These are phyloP conservation scores for Quercus robur DNA, from an alignment of 306 rosid genomes.

Conservation along the genomic window DNA sequence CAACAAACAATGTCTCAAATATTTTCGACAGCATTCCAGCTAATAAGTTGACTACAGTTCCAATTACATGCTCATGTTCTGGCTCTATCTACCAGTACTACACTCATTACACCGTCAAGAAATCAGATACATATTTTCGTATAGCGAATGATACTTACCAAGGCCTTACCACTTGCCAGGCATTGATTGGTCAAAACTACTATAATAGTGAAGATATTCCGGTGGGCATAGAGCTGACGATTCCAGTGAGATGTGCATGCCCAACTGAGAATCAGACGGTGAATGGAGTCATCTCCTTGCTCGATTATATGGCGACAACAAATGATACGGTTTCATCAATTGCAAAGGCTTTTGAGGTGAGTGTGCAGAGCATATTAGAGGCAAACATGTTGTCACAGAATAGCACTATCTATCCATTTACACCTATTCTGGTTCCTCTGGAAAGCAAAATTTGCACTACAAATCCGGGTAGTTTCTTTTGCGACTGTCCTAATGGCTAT, in stretches of 20 bases:
- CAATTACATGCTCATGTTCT: conserved; percentile 43
- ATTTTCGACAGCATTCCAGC: conserved; percentile 24
- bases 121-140: conserved; percentile 25
- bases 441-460: conserved; percentile 20
- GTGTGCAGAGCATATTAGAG: conserved; percentile 26
- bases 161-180: conserved; percentile 57
- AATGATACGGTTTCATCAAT: conserved; percentile 31
- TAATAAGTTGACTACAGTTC: conserved; percentile 36
- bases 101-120: conserved; percentile 19
- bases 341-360: conserved; percentile 37
- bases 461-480: conserved; percentile 9
- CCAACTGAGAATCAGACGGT: conserved; percentile 32
- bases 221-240: conserved; percentile 27
- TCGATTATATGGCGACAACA: conserved; percentile 25
- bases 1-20: conserved; percentile 36
- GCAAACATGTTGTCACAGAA: conserved; percentile 35
- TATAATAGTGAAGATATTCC: conserved; percentile 23
- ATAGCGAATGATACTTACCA: conserved; percentile 29
- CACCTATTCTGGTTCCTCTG: conserved; percentile 50
- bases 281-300: conserved; percentile 34
- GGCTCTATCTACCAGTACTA: conserved; percentile 51
- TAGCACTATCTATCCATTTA: background rate
- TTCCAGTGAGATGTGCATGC: conserved; percentile 52
- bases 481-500: background rate
- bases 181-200: conserved; percentile 46